Conservation (phyloP, 495 filamentous ascomycete species). For the Neurospora africana region DNA sequence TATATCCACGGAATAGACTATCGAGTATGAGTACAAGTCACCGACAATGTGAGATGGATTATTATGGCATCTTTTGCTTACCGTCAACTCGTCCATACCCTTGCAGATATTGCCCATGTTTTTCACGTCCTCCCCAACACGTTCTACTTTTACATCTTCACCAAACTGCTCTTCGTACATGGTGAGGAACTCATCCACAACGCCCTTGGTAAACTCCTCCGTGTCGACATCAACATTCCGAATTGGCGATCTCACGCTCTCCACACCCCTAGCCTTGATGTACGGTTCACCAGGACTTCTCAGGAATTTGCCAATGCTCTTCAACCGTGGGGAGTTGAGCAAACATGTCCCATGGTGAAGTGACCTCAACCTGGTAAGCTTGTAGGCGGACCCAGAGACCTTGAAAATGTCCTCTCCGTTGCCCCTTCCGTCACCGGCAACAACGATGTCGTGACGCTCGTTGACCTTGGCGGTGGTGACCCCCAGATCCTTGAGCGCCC, state of each 20-base stretch:
- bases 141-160: constrained; percentile 32
- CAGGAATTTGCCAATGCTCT: constrained; percentile 52
- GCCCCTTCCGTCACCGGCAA: constrained; percentile 33
- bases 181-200: constrained; percentile 38
- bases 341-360: constrained; percentile 91
- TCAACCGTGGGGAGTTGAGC: constrained; percentile 59
- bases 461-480: constrained; percentile 55
- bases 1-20: constrained; percentile 71
- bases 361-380: constrained; percentile 64
- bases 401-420: constrained; percentile 46
- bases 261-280: constrained; percentile 77
- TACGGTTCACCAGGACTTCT: constrained; percentile 61
- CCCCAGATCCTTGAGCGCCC: constrained; percentile 51
- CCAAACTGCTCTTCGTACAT: constrained; percentile 38
- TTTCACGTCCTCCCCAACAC: constrained; percentile 19
- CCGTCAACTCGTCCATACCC: constrained; percentile 51
- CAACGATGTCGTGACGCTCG: constrained; percentile 84
- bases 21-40: neutral
- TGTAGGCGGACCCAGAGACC: constrained; percentile 87
- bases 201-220: constrained; percentile 41
- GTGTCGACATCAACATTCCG: constrained; percentile 54
- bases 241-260: constrained; percentile 79
- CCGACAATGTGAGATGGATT: neutral
- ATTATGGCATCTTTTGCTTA: neutral
- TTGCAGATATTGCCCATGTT: constrained; percentile 30